Base-by-base conservation (phyloP, 345 rosid genomes). In the Cardamine chenopodiifolia region DNA sequence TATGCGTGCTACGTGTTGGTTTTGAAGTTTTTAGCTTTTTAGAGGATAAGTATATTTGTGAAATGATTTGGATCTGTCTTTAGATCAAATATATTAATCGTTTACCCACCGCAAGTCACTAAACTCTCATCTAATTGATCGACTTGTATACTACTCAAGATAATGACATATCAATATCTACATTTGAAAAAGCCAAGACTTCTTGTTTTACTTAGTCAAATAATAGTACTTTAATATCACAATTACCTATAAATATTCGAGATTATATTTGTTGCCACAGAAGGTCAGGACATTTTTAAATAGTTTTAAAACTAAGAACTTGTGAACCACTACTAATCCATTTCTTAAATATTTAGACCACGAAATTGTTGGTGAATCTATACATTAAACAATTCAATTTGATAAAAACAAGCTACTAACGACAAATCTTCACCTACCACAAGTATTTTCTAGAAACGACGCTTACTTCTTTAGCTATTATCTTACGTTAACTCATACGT, bases 291-390 rank as follows among this genome's bases (percentile, higher is more conserved):
- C 22, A 75, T 7, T 8, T 34, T 0, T 28, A 39, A 28, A 59
- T 58, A 57, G 72, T 67, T 67, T 44, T 75, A 48, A 59, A 58
- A 13, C 52, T 49, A 17, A 48, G 73, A 35, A 59, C 40, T 59
- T 68, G 57, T 75, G 74, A 67, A 75, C 74, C 68, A 65, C 71
- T 42, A 50, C 76, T 62, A 14, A 40, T 68, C 44, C 63, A 52
- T 52, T 75, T 50, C 22, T 59, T 18, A 26, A 35, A 8, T 4
- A 20, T 26, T 17, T 20, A 20, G 47, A 61, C 69, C 40, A 61
- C 37, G 62, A 29, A 3, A 6, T 58, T 19, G 19, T 60, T 60
- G 37, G 49, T 17, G 17, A 37, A 37, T 47, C 13, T 26, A 68
- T 18, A 47, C 6, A 34, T 45, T 39, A 17, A 57, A 19, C 17